Conservation (phyloP, 768 basidiomycete genomes). For the Termitomyces sp. region DNA sequence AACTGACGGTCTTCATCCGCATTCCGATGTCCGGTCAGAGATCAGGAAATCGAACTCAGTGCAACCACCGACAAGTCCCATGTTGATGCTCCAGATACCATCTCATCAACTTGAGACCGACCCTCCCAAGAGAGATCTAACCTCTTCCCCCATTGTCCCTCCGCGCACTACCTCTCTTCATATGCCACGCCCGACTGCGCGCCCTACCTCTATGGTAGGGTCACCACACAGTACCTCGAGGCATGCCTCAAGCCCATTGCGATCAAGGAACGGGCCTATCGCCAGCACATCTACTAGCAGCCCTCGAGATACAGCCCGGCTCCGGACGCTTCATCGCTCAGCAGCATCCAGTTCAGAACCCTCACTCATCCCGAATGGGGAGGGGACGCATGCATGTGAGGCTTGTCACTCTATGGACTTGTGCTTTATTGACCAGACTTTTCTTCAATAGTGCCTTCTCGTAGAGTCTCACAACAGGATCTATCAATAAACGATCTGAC, state of each 20-base stretch:
- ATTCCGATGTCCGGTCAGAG: constrained; percentile 17
- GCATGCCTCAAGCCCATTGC: constrained; percentile 36
- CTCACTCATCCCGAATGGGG: constrained; percentile 55
- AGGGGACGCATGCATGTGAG: constrained; percentile 47
- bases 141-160: constrained; percentile 33
- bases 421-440: not conserved
- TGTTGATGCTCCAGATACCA: constrained; percentile 24
- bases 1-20: constrained; percentile 24
- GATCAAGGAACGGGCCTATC: constrained; percentile 34
- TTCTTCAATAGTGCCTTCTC: constrained; percentile 16
- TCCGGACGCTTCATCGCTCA: constrained; percentile 64
- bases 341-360: constrained; percentile 79
- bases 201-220: constrained; percentile 16
- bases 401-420: not conserved
- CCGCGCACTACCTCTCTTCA: constrained; percentile 48
- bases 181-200: constrained; percentile 24
- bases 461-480: constrained; percentile 46
- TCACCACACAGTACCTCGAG: constrained; percentile 30
- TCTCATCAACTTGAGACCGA: constrained; percentile 17
- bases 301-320: constrained; percentile 29
- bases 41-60: constrained; percentile 12
- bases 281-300: constrained; percentile 19
- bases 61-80: constrained; percentile 17
- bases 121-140: constrained; percentile 15
- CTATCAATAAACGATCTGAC: constrained; percentile 44